Evolutionary conservation across 2,329 filamentous ascomycete species (phyloP), one percentile per base, ranked within the genome.

Genomic region (Aspergillus spinulosporus): DNA sequence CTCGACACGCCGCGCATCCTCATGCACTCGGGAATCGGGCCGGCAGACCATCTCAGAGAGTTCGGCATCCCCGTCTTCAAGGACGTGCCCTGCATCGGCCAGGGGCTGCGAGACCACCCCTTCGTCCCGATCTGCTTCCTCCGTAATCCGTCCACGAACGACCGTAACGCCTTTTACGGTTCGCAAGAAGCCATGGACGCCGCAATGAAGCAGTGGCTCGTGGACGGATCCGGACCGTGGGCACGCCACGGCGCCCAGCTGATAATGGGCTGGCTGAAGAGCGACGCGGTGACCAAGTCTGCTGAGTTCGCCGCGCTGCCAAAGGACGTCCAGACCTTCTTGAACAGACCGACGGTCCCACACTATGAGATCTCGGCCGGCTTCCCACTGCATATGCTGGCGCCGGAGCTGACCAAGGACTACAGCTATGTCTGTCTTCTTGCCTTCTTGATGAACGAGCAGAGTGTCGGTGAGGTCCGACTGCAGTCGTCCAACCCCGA

Each of bases 301-400:
- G 60, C 73, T 0, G 81, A 87, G 62, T 85, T 84, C 65, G 67
- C 78, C 40, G 76, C 68, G 1, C 72, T 88, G 0, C 77, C 82
- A 0, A 52, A 60, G 0, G 54, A 72, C 0, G 72, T 77, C 7
- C 76, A 81, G 61, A 66, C 70, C 0, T 80, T 76, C 58, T 66
- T 87, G 1, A 66, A 65, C 43, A 73, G 74, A 15, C 72, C 77
- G 12, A 83, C 80, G 0, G 75, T 87, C 2, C 85, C 85, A 0
- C 77, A 82, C 47, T 85, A 78, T 60, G 85, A 88, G 61, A 66
- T 86, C 12, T 54, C 79, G 6, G 78, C 74, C 1, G 78, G 81
- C 56, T 73, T 78, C 55, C 75, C 76, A 0, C 60, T 77, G 3
- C 79, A 80, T 59, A 75, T 63, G 34, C 64, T 71, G 37, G 49